These are phyloP conservation scores for Nitzschia inconspicua DNA, from an alignment of 108 stramenopile genomes.

Conservation along the genomic window DNA sequence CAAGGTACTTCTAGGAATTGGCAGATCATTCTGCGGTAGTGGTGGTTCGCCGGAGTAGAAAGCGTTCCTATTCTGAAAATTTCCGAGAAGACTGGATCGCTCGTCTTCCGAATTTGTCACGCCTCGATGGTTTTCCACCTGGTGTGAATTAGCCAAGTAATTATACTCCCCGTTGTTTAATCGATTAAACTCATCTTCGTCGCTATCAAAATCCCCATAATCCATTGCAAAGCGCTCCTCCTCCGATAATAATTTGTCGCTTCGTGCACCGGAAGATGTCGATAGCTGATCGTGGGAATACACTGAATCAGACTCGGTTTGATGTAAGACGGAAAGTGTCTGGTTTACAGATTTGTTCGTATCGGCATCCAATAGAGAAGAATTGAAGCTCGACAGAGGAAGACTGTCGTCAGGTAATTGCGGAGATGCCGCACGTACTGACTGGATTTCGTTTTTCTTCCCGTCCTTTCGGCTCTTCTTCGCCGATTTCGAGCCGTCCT, in stretches of 20 bases:
- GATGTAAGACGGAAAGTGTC: not conserved
- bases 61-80: too few species aligned
- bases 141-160: too few species aligned
- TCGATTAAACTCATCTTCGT: too few species aligned
- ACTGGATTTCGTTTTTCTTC: not conserved
- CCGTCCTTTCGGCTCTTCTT: not conserved
- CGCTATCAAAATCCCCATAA: conserved; percentile 27
- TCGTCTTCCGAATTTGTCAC: too few species aligned
- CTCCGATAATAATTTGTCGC: conserved; percentile 16
- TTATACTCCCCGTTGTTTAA: too few species aligned
- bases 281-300: not conserved
- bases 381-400: not conserved
- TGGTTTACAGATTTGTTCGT: not conserved
- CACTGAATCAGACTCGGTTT: not conserved
- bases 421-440: not conserved
- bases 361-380: not conserved
- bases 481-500: not conserved
- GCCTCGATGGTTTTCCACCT: too few species aligned
- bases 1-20: too few species aligned
- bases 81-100: too few species aligned
- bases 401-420: too few species aligned
- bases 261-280: not conserved
- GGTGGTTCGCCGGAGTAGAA: too few species aligned
- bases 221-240: conserved; percentile 31
- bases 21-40: too few species aligned